Conservation (phyloP, 331 rosid genomes). For the Rhamnella rubrinervis region DNA sequence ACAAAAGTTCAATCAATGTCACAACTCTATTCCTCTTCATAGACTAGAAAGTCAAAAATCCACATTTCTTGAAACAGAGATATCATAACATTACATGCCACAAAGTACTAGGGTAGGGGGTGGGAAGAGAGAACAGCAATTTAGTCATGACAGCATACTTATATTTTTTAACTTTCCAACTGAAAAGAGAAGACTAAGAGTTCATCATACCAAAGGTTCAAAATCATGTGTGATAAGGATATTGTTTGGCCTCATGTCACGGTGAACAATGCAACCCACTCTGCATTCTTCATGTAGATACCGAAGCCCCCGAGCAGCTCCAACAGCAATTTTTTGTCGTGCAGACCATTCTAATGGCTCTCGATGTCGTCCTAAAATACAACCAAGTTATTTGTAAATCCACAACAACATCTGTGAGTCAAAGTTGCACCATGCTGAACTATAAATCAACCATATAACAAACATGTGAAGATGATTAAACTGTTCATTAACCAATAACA, state of each 20-base stretch:
- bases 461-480: slow-evolving; percentile 2
- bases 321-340: slow-evolving; percentile 80
- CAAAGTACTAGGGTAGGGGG: too few species aligned
- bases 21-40: slow-evolving; percentile 11
- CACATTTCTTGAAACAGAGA: slow-evolving; percentile 10
- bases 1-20: slow-evolving; percentile 4
- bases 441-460: slow-evolving; percentile 2
- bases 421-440: not conserved
- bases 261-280: slow-evolving; percentile 93
- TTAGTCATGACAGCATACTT: not conserved
- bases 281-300: slow-evolving; percentile 94
- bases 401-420: slow-evolving; percentile 17
- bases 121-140: not conserved
- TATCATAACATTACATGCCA: not conserved
- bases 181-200: not conserved
- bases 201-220: slow-evolving; percentile 69
- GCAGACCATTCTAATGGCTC: slow-evolving; percentile 82
- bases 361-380: slow-evolving; percentile 52
- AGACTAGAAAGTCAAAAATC: slow-evolving; percentile 15
- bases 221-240: slow-evolving; percentile 93
- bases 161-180: not conserved
- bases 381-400: slow-evolving; percentile 20
- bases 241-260: slow-evolving; percentile 95
- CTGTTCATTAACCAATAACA: not conserved
- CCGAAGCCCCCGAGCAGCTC: slow-evolving; percentile 87